Percentiles rank a stretch among this genome's conserved stretches.
Conservation (phyloP, 1,284 basidiomycete genomes). For the Cystobasidium sp. region DNA sequence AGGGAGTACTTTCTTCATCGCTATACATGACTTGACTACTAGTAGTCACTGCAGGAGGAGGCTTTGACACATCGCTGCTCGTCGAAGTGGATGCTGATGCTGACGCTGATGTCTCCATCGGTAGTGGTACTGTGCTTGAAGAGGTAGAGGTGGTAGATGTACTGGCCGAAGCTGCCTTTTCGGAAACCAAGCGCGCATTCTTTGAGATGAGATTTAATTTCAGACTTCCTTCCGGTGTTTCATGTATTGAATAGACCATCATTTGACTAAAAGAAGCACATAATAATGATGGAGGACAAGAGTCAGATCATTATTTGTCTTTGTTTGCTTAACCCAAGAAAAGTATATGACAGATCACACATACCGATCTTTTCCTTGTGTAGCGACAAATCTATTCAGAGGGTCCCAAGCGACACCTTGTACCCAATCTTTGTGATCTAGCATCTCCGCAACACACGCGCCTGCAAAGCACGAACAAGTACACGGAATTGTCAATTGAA, state of each 20-base stretch:
- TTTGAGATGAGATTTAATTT: constrained; percentile 84
- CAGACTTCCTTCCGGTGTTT: constrained; percentile 60
- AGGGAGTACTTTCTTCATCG: constrained; percentile 92
- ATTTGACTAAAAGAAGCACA: constrained; percentile 49
- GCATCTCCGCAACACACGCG: constrained; percentile 78
- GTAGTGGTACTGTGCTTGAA: constrained; percentile 63
- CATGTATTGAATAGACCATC: constrained; percentile 52
- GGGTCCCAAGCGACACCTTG: constrained; percentile 98
- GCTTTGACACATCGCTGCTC: constrained; percentile 30
- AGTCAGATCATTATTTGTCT: constrained; percentile 7
- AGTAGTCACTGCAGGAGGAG: constrained; percentile 59
- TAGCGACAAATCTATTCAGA: constrained; percentile 89
- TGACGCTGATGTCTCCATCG: neutral
- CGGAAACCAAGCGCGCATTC: constrained; percentile 67
- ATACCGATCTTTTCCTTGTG: constrained; percentile 84
- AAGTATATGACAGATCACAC: constrained; percentile 33
- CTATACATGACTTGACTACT: constrained; percentile 75
- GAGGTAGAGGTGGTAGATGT: constrained; percentile 70
- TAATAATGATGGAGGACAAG: no score
- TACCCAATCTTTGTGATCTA: constrained; percentile 90
- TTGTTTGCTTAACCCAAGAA: constrained; percentile 18
- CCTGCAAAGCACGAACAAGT: constrained; percentile 60
- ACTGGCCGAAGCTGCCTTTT: neutral
- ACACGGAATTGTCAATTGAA: neutral
- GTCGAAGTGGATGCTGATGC: constrained; percentile 53